Conservation (phyloP, 495 filamentous ascomycete genomes). For the Neohortaea acidophila region DNA sequence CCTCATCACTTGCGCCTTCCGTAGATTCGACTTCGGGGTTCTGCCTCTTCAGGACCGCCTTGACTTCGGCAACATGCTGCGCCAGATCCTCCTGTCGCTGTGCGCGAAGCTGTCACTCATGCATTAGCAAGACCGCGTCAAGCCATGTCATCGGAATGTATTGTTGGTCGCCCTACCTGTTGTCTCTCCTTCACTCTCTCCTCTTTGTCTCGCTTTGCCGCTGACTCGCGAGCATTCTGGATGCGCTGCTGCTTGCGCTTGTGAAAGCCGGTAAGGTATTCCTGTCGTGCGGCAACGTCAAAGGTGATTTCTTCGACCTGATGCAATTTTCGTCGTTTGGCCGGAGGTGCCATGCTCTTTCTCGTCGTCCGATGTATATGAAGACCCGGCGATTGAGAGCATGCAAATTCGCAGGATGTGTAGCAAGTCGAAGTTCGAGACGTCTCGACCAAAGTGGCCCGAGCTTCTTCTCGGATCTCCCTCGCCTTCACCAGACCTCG, state of each 20-base stretch:
- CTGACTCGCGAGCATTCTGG: slow-evolving; percentile 67
- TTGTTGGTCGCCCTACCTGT: slow-evolving; percentile 37
- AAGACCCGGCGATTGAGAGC: no score
- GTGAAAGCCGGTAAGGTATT: slow-evolving; percentile 90
- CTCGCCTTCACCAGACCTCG: no score
- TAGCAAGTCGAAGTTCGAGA: no score
- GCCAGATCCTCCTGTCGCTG: slow-evolving; percentile 65
- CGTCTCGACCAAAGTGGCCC: no score
- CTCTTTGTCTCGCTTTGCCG: slow-evolving; percentile 53
- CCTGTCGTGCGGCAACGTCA: slow-evolving; percentile 56
- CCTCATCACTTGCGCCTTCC: slow-evolving; percentile 23
- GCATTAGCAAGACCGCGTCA: not conserved
- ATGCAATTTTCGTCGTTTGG: slow-evolving; percentile 43
- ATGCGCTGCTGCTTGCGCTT: slow-evolving; percentile 77
- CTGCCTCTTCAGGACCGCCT: slow-evolving; percentile 37
- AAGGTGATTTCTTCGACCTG: slow-evolving; percentile 65
- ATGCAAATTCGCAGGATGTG: no score
- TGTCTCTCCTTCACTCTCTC: slow-evolving; percentile 57
- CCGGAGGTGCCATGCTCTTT: slow-evolving; percentile 27
- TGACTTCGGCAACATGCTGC: slow-evolving; percentile 57
- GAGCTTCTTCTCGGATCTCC: no score
- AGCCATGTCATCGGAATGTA: slow-evolving; percentile 1
- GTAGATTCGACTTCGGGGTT: slow-evolving; percentile 33
- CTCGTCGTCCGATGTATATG: not conserved
- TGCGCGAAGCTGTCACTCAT: slow-evolving; percentile 29